Conservation (phyloP, 2,329 filamentous ascomycete species). For the Colletotrichum sp. region DNA sequence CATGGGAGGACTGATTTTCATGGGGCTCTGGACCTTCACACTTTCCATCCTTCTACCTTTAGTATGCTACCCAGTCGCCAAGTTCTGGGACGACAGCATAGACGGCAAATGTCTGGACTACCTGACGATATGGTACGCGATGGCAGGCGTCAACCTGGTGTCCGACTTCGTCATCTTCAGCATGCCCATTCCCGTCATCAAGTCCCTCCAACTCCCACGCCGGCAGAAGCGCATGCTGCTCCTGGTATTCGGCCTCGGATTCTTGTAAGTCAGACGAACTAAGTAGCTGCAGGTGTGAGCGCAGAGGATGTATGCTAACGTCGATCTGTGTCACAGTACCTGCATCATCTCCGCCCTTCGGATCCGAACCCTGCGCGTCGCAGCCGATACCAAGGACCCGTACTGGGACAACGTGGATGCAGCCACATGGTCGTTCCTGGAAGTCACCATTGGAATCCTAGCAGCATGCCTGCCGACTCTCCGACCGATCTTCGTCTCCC, state of each 20-base stretch:
- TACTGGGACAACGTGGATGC: conserved; percentile 35
- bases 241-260: conserved; percentile 29
- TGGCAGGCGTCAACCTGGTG: conserved; percentile 30
- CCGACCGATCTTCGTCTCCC: conserved; percentile 28
- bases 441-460: conserved; percentile 33
- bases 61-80: conserved; percentile 30
- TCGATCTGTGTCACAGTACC: conserved; percentile 21
- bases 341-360: conserved; percentile 32
- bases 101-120: conserved; percentile 28
- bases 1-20: conserved; percentile 27
- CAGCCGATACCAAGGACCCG: conserved; percentile 23
- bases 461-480: conserved; percentile 33
- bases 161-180: conserved; percentile 30
- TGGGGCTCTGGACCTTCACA: conserved; percentile 31
- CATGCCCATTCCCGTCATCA: conserved; percentile 29
- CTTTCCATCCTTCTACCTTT: conserved; percentile 32
- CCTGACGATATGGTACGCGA: conserved; percentile 31
- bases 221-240: conserved; percentile 27
- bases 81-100: conserved; percentile 28
- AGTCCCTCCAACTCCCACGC: conserved; percentile 24
- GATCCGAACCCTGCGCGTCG: conserved; percentile 30
- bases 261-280: conserved; percentile 26
- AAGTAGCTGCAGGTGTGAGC: background rate
- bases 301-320: background rate
- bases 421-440: conserved; percentile 34